A percentile compares a stretch with the other conserved stretches of the same genome.
Conservation (phyloP, 2,329 filamentous ascomycete species). For the Botrytis cinerea region DNA sequence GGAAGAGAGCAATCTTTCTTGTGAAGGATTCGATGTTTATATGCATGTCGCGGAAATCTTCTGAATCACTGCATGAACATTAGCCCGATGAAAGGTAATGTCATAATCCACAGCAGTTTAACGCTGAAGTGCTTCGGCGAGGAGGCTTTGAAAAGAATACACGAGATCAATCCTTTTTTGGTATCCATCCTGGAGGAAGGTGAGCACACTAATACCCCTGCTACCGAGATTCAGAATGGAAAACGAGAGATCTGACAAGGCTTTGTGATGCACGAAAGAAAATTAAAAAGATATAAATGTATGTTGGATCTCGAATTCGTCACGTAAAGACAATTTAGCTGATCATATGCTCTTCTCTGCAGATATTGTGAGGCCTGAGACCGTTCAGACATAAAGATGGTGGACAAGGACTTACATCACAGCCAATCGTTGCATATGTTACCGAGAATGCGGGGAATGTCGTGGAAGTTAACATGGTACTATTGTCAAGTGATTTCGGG, state of each 20-base stretch:
- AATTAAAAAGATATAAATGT: not conserved
- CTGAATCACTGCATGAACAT: constrained; percentile 1
- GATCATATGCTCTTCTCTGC: not conserved
- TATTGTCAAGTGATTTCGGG: not conserved
- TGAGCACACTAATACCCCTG: not conserved
- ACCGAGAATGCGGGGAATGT: not conserved
- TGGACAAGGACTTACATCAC: not conserved
- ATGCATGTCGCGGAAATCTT: not conserved
- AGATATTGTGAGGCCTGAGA: not conserved
- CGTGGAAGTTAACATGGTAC: not conserved
- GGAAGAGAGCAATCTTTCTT: not conserved
- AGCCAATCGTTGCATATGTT: not conserved
- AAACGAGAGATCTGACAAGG: not conserved
- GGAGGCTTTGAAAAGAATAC: not conserved
- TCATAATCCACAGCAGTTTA: not conserved
- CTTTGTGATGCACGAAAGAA: not conserved
- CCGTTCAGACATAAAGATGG: not conserved
- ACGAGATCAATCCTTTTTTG: not conserved
- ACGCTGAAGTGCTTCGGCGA: not conserved
- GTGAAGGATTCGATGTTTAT: not conserved
- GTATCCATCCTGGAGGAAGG: not conserved
- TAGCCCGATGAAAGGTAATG: not conserved
- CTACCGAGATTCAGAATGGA: not conserved
- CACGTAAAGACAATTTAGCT: not conserved
- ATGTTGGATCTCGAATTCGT: not conserved